Conservation (phyloP, 1,284 basidiomycete genomes). For the Malassezia obtusa region DNA sequence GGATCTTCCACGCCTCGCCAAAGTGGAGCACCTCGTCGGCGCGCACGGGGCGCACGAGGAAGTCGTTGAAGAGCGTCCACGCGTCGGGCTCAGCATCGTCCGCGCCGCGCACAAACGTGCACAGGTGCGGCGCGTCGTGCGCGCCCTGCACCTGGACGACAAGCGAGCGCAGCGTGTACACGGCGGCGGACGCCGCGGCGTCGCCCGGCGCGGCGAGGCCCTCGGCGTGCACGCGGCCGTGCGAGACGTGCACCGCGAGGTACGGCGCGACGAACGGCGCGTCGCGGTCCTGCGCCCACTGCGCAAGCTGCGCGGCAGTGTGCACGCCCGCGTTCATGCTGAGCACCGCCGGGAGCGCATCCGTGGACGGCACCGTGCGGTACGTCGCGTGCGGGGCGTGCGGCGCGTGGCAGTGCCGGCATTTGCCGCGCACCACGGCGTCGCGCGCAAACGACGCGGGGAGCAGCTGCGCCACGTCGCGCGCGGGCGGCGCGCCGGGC, state of each 20-base stretch:
- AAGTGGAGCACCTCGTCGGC: constrained; percentile 81
- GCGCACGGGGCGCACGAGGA: constrained; percentile 71
- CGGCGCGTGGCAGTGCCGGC: constrained; percentile 65
- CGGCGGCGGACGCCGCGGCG: constrained; percentile 14
- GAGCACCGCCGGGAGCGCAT: constrained; percentile 66
- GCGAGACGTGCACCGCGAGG: constrained; percentile 24
- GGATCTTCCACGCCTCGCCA: constrained; percentile 80
- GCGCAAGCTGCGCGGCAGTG: constrained; percentile 63
- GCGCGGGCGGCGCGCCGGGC: constrained; percentile 52
- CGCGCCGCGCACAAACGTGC: constrained; percentile 78
- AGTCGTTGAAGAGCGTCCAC: constrained; percentile 97
- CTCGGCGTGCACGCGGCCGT: constrained; percentile 25
- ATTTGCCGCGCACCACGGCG: constrained; percentile 72
- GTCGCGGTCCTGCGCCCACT: constrained; percentile 61
- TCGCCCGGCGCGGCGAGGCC: constrained; percentile 9
- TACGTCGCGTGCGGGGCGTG: constrained; percentile 64
- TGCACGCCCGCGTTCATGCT: constrained; percentile 76
- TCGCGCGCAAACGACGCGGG: constrained; percentile 69
- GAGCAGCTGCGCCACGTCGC: constrained; percentile 57
- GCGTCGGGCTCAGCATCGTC: constrained; percentile 44
- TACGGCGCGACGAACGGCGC: constrained; percentile 50
- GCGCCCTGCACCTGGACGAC: constrained; percentile 73
- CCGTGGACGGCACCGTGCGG: constrained; percentile 56
- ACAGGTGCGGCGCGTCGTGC: constrained; percentile 69
- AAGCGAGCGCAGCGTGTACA: constrained; percentile 57